phyloP scores from a whole-genome alignment of 1,139 yeast genomes.

The Arxiozyma slooffiae region DNA sequence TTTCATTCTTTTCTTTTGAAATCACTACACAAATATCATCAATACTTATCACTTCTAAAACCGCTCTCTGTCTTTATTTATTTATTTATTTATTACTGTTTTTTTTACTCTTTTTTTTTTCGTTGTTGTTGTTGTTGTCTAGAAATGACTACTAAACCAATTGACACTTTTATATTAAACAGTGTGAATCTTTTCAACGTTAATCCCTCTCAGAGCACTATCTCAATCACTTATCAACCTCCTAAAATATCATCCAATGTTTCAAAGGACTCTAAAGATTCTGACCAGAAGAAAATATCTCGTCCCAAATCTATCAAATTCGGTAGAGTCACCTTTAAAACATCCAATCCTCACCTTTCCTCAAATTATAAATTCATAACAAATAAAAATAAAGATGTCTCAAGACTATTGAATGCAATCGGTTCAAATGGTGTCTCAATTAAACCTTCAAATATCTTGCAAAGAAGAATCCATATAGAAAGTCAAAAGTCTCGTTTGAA shows the following conservation, averaged over 20 bases:
- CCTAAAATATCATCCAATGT: conserved; percentile 24
- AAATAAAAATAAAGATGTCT: conserved; percentile 62
- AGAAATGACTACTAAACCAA: conserved; percentile 31
- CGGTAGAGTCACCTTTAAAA: conserved; percentile 46
- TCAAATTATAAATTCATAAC: conserved; percentile 56
- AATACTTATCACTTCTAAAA: too few species aligned
- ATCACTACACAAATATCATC: too few species aligned
- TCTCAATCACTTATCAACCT: conserved; percentile 41
- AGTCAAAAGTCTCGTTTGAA: conserved; percentile 5
- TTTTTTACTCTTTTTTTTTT: too few species aligned
- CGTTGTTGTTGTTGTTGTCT: too few species aligned
- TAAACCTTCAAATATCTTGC: conserved; percentile 18
- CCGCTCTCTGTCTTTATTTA: too few species aligned
- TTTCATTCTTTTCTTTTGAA: too few species aligned
- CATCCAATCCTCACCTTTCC: conserved; percentile 64
- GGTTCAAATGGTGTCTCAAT: conserved; percentile 68
- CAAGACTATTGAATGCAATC: conserved; percentile 66
- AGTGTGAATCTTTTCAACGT: conserved; percentile 40
- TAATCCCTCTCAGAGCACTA: conserved; percentile 40
- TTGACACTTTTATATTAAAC: conserved; percentile 43
- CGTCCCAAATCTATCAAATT: conserved; percentile 18
- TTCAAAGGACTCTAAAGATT: neutral
- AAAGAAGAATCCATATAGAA: conserved; percentile 6
- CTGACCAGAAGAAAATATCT: neutral
- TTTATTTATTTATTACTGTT: too few species aligned